Evolutionary conservation across 306 rosid species (phyloP), one percentile per base, ranked within the genome.

Genomic region (Mucuna pruriens): DNA sequence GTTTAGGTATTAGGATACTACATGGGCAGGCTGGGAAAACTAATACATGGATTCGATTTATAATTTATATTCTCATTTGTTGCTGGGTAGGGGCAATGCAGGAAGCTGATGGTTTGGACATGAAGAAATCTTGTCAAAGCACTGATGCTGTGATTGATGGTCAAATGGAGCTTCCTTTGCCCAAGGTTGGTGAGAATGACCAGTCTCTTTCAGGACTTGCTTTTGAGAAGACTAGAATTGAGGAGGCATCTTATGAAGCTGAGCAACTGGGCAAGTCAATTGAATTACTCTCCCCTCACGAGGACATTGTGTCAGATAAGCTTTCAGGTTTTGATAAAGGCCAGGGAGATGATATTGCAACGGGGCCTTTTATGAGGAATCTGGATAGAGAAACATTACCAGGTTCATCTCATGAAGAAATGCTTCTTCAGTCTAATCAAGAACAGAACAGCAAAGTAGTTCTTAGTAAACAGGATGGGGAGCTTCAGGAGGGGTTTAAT

Each of bases 61-160:
- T 92, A 86, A 88, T 88, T 84, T 90, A 80, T 88, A 87, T 88
- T 85, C 96, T 90, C 93, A 87, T 90, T 86, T 90, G 85, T 90
- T 90, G 80, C 91, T 93, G 90, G 98, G 82, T 91, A 92, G 97
- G 97, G 89, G 84, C 91, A 87, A 91, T 91, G 97, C 97, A 90
- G 97, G 97, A 90, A 85, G 90, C 88, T 86, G 88, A 85, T 72
- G 89, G 90, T 86, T 82, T 82, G 86, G 94, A 76, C 71, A 55
- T 62, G 77, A 80, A 34, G 74, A 84, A 88, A 71, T 84, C 84
- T 75, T 38, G 54, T 86, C 83, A 60, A 72, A 76, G 57, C 81
- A 22, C 71, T 66, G 91, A 73, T 86, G 61, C 84, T 78, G 76
- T 82, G 77, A 74, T 75, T 62, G 86, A 72, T 80, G 89, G 81